phyloP scores from a whole-genome alignment of 1,284 basidiomycete species.

The Blastosporella zonata region DNA sequence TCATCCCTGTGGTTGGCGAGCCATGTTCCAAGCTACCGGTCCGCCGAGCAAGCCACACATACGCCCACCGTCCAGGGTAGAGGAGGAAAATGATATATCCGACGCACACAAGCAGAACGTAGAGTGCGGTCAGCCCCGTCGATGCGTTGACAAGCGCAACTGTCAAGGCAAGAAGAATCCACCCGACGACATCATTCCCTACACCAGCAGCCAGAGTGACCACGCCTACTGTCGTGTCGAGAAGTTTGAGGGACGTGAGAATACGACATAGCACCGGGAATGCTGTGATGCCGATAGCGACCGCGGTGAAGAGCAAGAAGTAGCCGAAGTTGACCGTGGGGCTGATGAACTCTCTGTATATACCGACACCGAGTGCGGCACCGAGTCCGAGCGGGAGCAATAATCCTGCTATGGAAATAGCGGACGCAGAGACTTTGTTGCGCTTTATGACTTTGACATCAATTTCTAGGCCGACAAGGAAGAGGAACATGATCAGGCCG shows the following conservation, averaged over 20 bases:
- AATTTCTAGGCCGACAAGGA: conserved; percentile 87
- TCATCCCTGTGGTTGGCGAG: conserved; percentile 73
- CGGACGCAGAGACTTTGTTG: conserved; percentile 50
- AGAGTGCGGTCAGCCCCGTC: conserved; percentile 75
- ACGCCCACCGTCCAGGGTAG: conserved; percentile 65
- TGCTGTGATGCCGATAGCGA: conserved; percentile 88
- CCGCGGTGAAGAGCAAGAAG: conserved; percentile 89
- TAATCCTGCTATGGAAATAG: conserved; percentile 68
- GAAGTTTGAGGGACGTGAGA: conserved; percentile 71
- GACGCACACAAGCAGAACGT: conserved; percentile 72
- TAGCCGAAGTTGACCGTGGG: conserved; percentile 69
- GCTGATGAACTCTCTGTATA: conserved; percentile 80
- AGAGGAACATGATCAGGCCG: conserved; percentile 88
- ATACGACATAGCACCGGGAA: conserved; percentile 94
- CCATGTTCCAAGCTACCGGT: conserved; percentile 76
- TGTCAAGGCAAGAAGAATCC: conserved; percentile 76
- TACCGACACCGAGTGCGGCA: conserved; percentile 75
- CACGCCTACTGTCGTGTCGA: conserved; percentile 88
- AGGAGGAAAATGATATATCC: conserved; percentile 76
- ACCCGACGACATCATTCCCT: conserved; percentile 84
- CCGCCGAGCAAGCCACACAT: conserved; percentile 62
- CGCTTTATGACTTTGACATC: conserved; percentile 72
- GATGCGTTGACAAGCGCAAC: conserved; percentile 87
- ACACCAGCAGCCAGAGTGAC: conserved; percentile 87
- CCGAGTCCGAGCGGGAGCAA: conserved; percentile 83